Conservation (phyloP, 805 yeast genomes). For the Pichia cephalocereana region DNA sequence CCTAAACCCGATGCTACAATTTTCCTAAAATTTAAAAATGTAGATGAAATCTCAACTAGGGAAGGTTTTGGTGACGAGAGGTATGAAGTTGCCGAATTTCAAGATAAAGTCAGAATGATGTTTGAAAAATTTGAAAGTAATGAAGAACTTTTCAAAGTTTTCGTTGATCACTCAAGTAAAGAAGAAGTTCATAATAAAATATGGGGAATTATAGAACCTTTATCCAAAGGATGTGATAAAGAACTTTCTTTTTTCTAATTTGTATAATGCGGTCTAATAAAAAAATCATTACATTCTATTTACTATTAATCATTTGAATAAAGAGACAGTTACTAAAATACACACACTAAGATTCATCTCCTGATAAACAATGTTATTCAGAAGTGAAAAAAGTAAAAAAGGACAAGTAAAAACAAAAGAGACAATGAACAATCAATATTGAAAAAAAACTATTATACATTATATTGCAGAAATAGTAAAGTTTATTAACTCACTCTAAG, state of each 20-base stretch:
- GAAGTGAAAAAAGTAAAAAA: neutral
- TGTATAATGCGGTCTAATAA: too few relatives aligned
- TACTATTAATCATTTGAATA: too few relatives aligned
- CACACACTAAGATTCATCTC: neutral
- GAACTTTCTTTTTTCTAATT: neutral
- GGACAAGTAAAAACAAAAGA: neutral
- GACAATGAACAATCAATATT: neutral
- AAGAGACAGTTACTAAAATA: conserved; percentile 3
- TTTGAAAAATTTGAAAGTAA: conserved; percentile 37
- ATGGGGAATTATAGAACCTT: conserved; percentile 27
- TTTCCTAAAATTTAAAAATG: conserved; percentile 55
- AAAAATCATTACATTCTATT: too few relatives aligned
- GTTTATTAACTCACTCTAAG: too few relatives aligned
- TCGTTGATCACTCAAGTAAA: conserved; percentile 51
- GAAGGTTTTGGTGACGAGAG: conserved; percentile 92
- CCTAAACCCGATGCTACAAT: conserved; percentile 80
- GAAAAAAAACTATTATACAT: neutral
- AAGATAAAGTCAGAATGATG: conserved; percentile 52
- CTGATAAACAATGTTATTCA: neutral
- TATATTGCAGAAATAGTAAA: neutral
- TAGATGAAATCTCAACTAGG: conserved; percentile 35
- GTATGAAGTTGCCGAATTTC: conserved; percentile 72
- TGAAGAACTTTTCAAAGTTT: conserved; percentile 35
- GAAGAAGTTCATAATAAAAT: conserved; percentile 44
- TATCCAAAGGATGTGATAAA: conserved; percentile 10